phyloP scores from a whole-genome alignment of 306 rosid species.

The Arachis hypogaea region DNA sequence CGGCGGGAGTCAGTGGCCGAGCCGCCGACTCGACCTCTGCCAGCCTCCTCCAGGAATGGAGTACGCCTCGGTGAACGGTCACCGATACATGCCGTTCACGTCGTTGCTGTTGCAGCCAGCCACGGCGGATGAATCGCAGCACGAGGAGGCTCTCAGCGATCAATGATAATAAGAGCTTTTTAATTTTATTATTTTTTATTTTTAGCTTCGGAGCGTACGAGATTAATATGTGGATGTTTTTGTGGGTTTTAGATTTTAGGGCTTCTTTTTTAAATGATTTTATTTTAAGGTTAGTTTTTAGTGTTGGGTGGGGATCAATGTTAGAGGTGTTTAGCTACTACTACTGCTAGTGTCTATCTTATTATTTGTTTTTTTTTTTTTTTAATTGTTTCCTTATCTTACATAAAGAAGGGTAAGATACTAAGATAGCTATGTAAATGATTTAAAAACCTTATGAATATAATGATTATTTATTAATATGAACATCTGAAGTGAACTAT shows the following conservation, averaged over 20 bases:
- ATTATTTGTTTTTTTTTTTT: not conserved
- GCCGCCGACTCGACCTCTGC: constrained; percentile 65
- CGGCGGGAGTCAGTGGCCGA: constrained; percentile 53
- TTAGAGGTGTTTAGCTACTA: constrained; percentile 14
- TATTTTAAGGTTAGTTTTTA: constrained; percentile 13
- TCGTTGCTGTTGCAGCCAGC: constrained; percentile 75
- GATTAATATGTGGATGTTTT: not conserved
- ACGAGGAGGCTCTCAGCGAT: constrained; percentile 55
- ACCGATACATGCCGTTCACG: constrained; percentile 85
- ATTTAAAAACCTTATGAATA: constrained; percentile 6
- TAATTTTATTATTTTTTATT: too few relatives aligned
- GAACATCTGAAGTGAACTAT: too few relatives aligned
- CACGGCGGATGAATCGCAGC: constrained; percentile 53
- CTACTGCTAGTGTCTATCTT: not conserved
- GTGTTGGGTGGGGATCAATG: not conserved
- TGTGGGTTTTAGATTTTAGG: constrained; percentile 4
- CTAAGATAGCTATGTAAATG: constrained; percentile 42
- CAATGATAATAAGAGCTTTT: constrained; percentile 36
- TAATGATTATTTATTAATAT: not conserved
- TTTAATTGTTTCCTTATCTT: not conserved
- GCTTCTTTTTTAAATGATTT: not conserved
- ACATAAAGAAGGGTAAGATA: not conserved
- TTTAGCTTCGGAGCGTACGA: not conserved
- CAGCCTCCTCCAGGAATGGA: constrained; percentile 60
- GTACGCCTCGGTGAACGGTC: constrained; percentile 43